Evolutionary conservation across 805 yeast species (phyloP), one percentile per base, ranked within the genome.

Genomic region (Saturnispora galanensis): DNA sequence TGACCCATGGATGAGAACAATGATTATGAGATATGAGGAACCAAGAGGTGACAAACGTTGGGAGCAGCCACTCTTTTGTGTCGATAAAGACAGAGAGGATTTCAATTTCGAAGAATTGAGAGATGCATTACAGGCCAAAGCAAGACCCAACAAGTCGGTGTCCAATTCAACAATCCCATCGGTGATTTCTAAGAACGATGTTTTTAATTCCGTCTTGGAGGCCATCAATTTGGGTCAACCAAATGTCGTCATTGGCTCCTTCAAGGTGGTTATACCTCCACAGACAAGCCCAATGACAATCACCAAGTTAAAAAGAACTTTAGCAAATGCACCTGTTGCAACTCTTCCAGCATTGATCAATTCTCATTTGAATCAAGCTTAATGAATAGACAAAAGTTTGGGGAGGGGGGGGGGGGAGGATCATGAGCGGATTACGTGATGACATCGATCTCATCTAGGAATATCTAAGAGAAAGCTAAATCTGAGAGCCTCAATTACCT

Each of bases 61-160:
- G 98, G 98, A 93, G 57, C 78, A 95, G 4, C 98, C 98, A 5
- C 65, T 90, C 49, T 80, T 88, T 57, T 77, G 86, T 0, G 63
- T 89, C 1, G 73, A 79, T 3, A 73, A 68, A 54, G 77, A 74
- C 41, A 80, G 81, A 30, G 67, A 66, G 12, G 64, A 62, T 3
- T 56, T 81, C 21, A 84, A 88, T 0, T 60, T 81, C 16, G 82
- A 81, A 1, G 84, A 77, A 13, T 72, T 93, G 2, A 79, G 82
- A 79, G 71, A 71, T 6, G 35, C 45, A 5, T 28, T 42, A 29
- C 16, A 16, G 7, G n/a, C 31, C 15, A 42, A 18, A n/a, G 16
- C 45, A n/a, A 43, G 38, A 15, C 46, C 46, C 10, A 43, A 43
- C 13, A 37, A 43, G 21, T 12, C 33, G n/a, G 45, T 42, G 7